Conservation (phyloP, 768 basidiomycete species). For the Xerocomus spinulosus region DNA sequence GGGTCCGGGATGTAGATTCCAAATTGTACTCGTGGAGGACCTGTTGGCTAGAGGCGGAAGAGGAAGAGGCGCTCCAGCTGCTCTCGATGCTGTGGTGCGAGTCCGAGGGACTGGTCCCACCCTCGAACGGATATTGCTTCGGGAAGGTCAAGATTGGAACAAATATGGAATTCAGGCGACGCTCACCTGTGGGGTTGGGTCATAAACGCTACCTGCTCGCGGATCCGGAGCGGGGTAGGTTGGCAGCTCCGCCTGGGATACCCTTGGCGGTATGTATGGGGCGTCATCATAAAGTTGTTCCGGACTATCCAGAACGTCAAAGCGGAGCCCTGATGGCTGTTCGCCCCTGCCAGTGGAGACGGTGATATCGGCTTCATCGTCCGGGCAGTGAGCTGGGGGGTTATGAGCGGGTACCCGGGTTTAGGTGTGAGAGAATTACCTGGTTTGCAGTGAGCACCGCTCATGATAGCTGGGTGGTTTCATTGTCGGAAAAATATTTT, state of each 20-base stretch:
- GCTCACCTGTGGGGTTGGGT: constrained; percentile 15
- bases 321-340: constrained; percentile 8
- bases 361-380: constrained; percentile 20
- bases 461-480: constrained; percentile 24
- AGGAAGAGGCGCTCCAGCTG: constrained; percentile 25
- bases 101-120: constrained; percentile 21
- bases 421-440: constrained; percentile 14
- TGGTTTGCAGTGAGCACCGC: constrained; percentile 16
- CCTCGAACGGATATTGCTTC: constrained; percentile 19
- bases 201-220: constrained; percentile 5
- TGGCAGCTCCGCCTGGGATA: constrained; percentile 14
- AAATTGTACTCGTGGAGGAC: constrained; percentile 6
- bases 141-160: not conserved
- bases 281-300: constrained; percentile 24
- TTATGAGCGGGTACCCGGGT: constrained; percentile 3
- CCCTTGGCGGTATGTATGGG: constrained; percentile 29
- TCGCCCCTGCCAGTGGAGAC: constrained; percentile 10
- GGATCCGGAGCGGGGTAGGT: constrained; percentile 13
- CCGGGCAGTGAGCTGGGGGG: constrained; percentile 15
- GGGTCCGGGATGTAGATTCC: constrained; percentile 3
- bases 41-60: constrained; percentile 17
- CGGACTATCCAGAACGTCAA: constrained; percentile 10
- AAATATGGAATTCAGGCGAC: not conserved
- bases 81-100: constrained; percentile 24
- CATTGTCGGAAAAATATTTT: constrained; percentile 26